Base-by-base conservation (phyloP, 305 asterid genomes). In the Fraxinus latifolia region DNA sequence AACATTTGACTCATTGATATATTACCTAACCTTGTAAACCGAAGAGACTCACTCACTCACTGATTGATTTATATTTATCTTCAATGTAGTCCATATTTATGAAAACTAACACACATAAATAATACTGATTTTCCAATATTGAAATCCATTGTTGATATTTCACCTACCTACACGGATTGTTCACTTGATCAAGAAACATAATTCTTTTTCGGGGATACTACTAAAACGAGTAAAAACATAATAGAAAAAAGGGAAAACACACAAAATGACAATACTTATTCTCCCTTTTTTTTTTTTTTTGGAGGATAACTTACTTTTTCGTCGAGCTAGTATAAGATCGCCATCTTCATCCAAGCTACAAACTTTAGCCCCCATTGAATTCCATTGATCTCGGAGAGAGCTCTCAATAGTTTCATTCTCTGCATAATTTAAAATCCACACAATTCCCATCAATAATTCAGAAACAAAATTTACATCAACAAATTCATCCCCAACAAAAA, bases 321-420 rank as follows among this genome's bases (percentile, higher is more conserved):
- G 89, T 14, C 97, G 90, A 78, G 92, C 76, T 81, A 90, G 77
- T 80, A 95, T 55, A 78, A 93, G 90, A 87, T 94, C 99, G 73
- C 99, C 99, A 89, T 95, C 98, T 85, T 90, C 95, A 87, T 95
- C 99, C 90, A 94, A 86, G 81, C 88, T 92, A 84, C 79, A 90
- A 31, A 21, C 82, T 65, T 84, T 81, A n/a, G 50, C 82, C 34
- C 42, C 55, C 73, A 3, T 19, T 60, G 87, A 88, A 87, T 42
- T 58, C 72, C 14, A 74, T 72, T 77, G 42, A 78, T 74, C 88
- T 42, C 74, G 33, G 37, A 12, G 36, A 5, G 74, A 74, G 34
- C 44, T 75, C 78, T 78, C 83, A 78, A 44, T 77, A 79, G 44
- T 80, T 80, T 84, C 92, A 81, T 77, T 89, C 83, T 87, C 96